Conservation (phyloP, 1,284 basidiomycete genomes). For the Boletus semigastroideus region DNA sequence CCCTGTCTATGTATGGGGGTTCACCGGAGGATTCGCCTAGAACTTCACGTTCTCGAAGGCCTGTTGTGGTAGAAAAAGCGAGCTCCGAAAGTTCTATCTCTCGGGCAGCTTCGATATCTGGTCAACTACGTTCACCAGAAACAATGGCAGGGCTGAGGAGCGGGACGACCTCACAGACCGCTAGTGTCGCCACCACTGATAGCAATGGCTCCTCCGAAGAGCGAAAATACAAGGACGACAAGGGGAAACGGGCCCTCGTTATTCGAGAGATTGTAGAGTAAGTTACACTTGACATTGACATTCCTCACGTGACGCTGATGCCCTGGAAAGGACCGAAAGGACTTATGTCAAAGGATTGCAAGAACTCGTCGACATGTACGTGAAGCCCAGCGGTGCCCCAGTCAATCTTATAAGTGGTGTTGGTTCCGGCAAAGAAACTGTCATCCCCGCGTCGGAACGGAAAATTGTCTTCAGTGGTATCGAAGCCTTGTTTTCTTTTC, state of each 20-base stretch:
- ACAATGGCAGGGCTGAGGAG: slow-evolving; percentile 56
- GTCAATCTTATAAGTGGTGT: slow-evolving; percentile 70
- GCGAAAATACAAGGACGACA: slow-evolving; percentile 88
- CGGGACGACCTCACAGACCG: slow-evolving; percentile 60
- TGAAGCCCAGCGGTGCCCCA: slow-evolving; percentile 78
- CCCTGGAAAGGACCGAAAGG: slow-evolving; percentile 76
- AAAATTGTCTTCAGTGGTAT: slow-evolving; percentile 92
- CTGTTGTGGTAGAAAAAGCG: slow-evolving; percentile 61
- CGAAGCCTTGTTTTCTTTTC: slow-evolving; percentile 90
- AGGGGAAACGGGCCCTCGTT: slow-evolving; percentile 73
- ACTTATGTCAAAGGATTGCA: slow-evolving; percentile 93
- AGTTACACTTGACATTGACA: slow-evolving; percentile 33
- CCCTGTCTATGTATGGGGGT: slow-evolving; percentile 54
- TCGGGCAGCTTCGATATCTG: slow-evolving; percentile 41
- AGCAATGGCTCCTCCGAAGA: slow-evolving; percentile 67
- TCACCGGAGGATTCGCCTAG: slow-evolving; percentile 41
- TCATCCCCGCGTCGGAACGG: slow-evolving; percentile 85
- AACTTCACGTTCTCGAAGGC: slow-evolving; percentile 54
- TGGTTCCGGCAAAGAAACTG: slow-evolving; percentile 74
- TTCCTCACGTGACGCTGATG: slow-evolving; percentile 15
- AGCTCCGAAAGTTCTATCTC: slow-evolving; percentile 41
- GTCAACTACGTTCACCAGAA: slow-evolving; percentile 62
- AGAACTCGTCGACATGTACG: slow-evolving; percentile 94
- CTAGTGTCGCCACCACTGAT: slow-evolving; percentile 73
- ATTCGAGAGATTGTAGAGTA: slow-evolving; percentile 86